Evolutionary conservation across 164 flowering plant species (phyloP), one percentile per base, ranked within the genome.

Genomic region (Magnolia sinica): DNA sequence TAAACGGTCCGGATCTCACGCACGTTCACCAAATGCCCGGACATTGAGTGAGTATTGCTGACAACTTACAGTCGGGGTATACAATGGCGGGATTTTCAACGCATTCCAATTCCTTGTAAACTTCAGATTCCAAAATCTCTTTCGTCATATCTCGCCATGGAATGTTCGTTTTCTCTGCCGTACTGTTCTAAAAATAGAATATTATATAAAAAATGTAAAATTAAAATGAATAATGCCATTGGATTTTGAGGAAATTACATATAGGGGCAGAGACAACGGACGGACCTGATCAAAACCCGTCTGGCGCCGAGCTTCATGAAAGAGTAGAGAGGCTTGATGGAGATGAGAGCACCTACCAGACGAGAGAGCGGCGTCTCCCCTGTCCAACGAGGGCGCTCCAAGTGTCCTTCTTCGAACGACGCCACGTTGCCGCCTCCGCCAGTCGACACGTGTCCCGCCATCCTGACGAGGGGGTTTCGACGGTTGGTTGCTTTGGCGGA

Each of bases 131-230:
- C 82, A 91, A 67, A 73, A 91, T 81, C 84, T 88, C 90, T 59
- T 61, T 83, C 0, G 91, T 83, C 92, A 88, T 89, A 64, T 87
- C 85, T 58, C 88, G 73, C 95, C 95, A 91, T 31, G 95, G 93
- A 71, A 91, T 87, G 71, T 87, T 83, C n/a, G 81, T 80, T 77
- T 87, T 87, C 86, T 91, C 93, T 50, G 95, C 95, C 74, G 95
- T 90, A 76, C 95, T 88, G 91, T 76, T 81, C 73, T 7, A 16
- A 7, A 22, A 29, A 73, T 31, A 24, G 24, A 67, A 11, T 37
- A 37, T 4, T 37, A 37, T 37, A 37, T n/a, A 3, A 37, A 37
- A 37, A 37, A 37, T 37, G 6, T 37, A 37, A 37, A 37, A 37
- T 37, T 37, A 37, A 37, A 37, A 37, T 37, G 45, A 37, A 37